Percentiles rank a stretch among this genome's conserved stretches.
Evolutionary conservation across 1,284 basidiomycete species (phyloP).

Genomic region (Trichosporon faecale): DNA sequence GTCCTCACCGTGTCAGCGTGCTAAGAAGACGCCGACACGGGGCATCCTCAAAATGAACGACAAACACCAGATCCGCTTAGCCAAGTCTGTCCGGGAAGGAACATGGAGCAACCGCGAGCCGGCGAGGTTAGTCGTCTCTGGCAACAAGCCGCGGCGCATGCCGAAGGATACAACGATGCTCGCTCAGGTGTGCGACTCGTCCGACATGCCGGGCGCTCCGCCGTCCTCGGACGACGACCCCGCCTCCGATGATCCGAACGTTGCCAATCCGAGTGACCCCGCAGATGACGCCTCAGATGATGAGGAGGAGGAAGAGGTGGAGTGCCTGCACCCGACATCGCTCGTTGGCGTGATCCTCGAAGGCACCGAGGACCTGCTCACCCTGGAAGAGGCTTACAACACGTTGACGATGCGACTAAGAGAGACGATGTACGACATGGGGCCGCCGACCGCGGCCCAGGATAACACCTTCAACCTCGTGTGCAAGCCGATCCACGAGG

Average conservation of each 20-base stretch:
- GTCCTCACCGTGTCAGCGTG: constrained; percentile 12
- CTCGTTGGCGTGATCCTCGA: constrained; percentile 44
- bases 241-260: constrained; percentile 35
- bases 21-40: constrained; percentile 1
- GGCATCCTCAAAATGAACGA: constrained; percentile 38
- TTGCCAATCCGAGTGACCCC: not conserved
- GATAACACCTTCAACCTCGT: not conserved
- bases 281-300: constrained; percentile 35
- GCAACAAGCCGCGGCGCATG: constrained; percentile 25
- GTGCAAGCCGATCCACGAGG: constrained; percentile 34
- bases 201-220: constrained; percentile 16
- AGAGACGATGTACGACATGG: constrained; percentile 25
- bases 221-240: constrained; percentile 23
- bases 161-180: constrained; percentile 12
- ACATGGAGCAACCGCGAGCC: constrained; percentile 49
- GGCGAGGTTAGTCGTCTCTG: constrained; percentile 39
- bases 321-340: constrained; percentile 36
- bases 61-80: constrained; percentile 40
- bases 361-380: constrained; percentile 46
- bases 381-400: constrained; percentile 47
- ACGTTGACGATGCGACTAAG: constrained; percentile 35
- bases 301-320: constrained; percentile 35
- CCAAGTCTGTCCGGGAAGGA: constrained; percentile 45
- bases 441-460: constrained; percentile 10
- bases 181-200: constrained; percentile 19